A percentile compares a stretch with the other conserved stretches of the same genome.
These are phyloP conservation scores for Calocybe gambosa DNA, from an alignment of 1,284 basidiomycete genomes.

Conservation along the genomic window DNA sequence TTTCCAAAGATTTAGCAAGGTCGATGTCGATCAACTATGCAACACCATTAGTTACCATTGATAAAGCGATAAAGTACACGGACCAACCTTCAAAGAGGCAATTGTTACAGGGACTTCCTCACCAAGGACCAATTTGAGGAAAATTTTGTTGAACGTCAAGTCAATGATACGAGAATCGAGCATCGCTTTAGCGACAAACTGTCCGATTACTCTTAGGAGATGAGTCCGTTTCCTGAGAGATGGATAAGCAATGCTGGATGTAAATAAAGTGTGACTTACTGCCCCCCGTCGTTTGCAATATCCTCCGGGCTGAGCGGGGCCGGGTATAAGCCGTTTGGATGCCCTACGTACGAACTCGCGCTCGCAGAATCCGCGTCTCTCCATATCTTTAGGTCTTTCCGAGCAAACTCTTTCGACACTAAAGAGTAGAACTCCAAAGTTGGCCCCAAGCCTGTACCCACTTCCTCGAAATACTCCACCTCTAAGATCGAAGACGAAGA, in stretches of 20 bases:
- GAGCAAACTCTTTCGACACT: constrained; percentile 89
- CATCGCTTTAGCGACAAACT: constrained; percentile 97
- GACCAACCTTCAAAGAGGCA: constrained; percentile 68
- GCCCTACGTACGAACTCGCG: constrained; percentile 66
- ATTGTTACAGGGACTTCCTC: constrained; percentile 81
- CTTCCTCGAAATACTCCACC: constrained; percentile 99
- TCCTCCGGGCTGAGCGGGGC: constrained; percentile 69
- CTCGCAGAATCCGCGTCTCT: constrained; percentile 72
- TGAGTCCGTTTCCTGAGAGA: constrained; percentile 65
- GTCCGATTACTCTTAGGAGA: constrained; percentile 86
- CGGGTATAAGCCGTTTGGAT: constrained; percentile 86
- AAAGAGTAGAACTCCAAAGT: constrained; percentile 98
- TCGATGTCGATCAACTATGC: constrained; percentile 72
- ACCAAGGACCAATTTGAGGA: constrained; percentile 84
- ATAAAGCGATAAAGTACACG: background rate
- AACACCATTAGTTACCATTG: constrained; percentile 6
- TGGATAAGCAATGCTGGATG: constrained; percentile 2
- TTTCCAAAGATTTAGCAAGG: constrained; percentile 80
- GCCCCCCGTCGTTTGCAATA: constrained; percentile 60
- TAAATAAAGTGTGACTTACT: constrained; percentile 40
- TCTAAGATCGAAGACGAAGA: constrained; percentile 90
- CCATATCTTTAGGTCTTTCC: constrained; percentile 86
- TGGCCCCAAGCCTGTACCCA: constrained; percentile 95
- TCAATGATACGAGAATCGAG: constrained; percentile 98
- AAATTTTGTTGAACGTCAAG: constrained; percentile 88